Percentiles rank a stretch among this genome's conserved stretches.
phyloP scores from a whole-genome alignment of 441 rosid species.

The Lepidium campestre region DNA sequence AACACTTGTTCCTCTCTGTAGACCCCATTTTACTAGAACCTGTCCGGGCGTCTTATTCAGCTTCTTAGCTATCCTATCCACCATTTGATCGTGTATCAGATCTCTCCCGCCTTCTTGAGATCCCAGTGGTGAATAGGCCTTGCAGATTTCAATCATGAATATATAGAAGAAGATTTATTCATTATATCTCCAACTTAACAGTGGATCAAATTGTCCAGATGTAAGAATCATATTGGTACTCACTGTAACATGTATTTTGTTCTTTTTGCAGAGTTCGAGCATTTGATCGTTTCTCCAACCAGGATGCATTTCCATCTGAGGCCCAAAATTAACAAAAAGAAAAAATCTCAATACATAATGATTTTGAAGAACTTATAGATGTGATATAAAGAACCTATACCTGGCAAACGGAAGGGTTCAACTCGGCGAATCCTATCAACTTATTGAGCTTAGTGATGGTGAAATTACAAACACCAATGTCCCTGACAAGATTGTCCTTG shows the following conservation, averaged over 20 bases:
- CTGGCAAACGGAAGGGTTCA: conserved; percentile 44
- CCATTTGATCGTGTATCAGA: conserved; percentile 36
- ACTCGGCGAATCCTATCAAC: conserved; percentile 30
- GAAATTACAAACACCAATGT: conserved; percentile 47
- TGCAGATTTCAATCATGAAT: not conserved
- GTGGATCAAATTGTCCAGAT: not conserved
- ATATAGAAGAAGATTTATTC: not conserved
- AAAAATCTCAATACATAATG: not conserved
- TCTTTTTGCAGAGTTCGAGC: conserved; percentile 37
- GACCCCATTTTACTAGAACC: conserved; percentile 41
- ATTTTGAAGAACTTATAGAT: not conserved
- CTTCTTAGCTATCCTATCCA: conserved; percentile 40
- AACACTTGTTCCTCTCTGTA: conserved; percentile 49
- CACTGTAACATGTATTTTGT: conserved; percentile 43
- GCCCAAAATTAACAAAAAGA: not conserved
- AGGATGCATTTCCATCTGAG: conserved; percentile 62
- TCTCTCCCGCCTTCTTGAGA: conserved; percentile 41
- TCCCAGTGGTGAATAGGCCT: conserved; percentile 40
- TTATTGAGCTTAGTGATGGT: conserved; percentile 39
- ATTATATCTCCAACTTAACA: not conserved
- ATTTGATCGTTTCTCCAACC: conserved; percentile 62
- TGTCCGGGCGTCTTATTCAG: conserved; percentile 43
- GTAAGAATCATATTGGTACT: not conserved
- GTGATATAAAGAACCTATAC: conserved; percentile 9
- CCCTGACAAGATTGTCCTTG: conserved; percentile 35